These are phyloP conservation scores for Podila epicladia DNA, from an alignment of 192 early-diverging fungal species.

Conservation along the genomic window DNA sequence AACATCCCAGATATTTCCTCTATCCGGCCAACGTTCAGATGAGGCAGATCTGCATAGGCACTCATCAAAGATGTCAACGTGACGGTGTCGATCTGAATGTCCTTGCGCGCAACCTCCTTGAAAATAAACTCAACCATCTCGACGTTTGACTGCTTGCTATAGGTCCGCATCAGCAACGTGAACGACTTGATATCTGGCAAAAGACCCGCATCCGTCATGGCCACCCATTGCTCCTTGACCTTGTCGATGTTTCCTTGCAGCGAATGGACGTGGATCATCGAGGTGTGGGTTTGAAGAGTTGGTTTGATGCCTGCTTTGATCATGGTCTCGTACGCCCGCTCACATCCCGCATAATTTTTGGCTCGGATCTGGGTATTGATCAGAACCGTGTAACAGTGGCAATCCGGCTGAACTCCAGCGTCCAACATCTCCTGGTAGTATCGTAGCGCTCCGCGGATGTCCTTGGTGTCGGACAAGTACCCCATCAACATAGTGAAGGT, in stretches of 20 bases:
- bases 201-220: conserved; percentile 22
- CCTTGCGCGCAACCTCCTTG: conserved; percentile 21
- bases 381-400: conserved; percentile 33
- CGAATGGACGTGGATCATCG: conserved; percentile 30
- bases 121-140: conserved; percentile 51
- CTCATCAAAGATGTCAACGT: conserved; percentile 19
- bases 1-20: conserved; percentile 24
- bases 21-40: conserved; percentile 14
- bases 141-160: conserved; percentile 24
- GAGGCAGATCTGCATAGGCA: conserved; percentile 16
- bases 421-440: conserved; percentile 47
- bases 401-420: conserved; percentile 30
- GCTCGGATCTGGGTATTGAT: conserved; percentile 41
- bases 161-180: conserved; percentile 33
- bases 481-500: conserved; percentile 48
- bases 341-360: conserved; percentile 19
- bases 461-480: conserved; percentile 19
- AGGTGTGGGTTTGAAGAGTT: conserved; percentile 16
- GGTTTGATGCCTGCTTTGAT: conserved; percentile 17
- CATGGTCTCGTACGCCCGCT: conserved; percentile 18
- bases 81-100: conserved; percentile 9
- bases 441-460: conserved; percentile 20
- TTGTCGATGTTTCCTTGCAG: conserved; percentile 15
- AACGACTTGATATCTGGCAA: conserved; percentile 32
- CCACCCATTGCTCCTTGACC: conserved; percentile 37